phyloP scores from a whole-genome alignment of 129 eudicot genomes.

The Saposhnikovia divaricata region DNA sequence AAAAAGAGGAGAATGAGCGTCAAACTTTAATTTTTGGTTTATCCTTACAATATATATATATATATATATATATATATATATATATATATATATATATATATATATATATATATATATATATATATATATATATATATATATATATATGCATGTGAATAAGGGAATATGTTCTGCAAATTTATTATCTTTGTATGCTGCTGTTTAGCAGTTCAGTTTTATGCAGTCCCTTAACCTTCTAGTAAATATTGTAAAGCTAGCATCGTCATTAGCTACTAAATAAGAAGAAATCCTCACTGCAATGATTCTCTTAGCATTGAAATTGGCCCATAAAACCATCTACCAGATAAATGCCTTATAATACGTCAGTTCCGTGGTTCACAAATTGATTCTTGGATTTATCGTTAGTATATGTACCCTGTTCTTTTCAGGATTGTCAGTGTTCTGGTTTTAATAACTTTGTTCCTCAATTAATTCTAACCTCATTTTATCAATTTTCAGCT shows the following conservation, averaged over 20 bases:
- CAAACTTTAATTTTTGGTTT: neutral
- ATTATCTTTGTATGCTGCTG: neutral
- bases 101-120: no score
- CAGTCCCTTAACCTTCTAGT: neutral
- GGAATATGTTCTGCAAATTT: neutral
- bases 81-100: no score
- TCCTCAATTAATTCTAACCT: neutral
- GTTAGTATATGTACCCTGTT: neutral
- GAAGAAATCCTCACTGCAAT: neutral
- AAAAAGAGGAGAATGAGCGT: neutral
- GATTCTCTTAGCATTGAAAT: neutral
- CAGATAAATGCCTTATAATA: no score
- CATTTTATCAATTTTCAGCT: slow-evolving; percentile 39
- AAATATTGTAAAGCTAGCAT: neutral
- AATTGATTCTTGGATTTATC: neutral
- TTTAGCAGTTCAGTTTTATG: neutral
- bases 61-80: no score
- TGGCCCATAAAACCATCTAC: neutral
- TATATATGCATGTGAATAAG: neutral
- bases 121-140: no score
- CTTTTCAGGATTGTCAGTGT: neutral
- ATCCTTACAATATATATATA: neutral
- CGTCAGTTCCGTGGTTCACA: neutral
- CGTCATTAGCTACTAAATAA: neutral
- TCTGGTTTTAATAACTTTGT: neutral